Conservation (phyloP, 352 stramenopile genomes). For the Plasmopara viticola region DNA sequence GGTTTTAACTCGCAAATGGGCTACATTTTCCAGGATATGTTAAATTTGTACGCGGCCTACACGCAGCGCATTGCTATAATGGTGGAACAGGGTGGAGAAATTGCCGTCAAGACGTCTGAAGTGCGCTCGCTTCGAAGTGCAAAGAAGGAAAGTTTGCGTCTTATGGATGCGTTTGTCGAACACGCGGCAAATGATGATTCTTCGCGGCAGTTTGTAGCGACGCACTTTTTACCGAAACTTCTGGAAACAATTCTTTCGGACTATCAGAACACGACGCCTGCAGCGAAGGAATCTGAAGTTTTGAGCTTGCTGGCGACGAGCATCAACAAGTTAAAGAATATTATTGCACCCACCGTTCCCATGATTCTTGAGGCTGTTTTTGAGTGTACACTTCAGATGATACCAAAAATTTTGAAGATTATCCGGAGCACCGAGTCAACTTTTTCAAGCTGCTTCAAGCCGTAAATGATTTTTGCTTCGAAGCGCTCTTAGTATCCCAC, state of each 20-base stretch:
- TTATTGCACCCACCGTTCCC: slow-evolving; percentile 82
- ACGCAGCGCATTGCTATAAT: slow-evolving; percentile 93
- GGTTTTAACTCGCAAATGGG: slow-evolving; percentile 97
- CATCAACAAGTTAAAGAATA: slow-evolving; percentile 95
- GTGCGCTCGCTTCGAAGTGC: slow-evolving; percentile 91
- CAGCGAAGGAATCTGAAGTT: slow-evolving; percentile 88
- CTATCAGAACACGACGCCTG: slow-evolving; percentile 85
- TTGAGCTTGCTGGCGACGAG: slow-evolving; percentile 93
- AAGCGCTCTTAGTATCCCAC: slow-evolving; percentile 93
- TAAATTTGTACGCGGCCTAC: slow-evolving; percentile 99
- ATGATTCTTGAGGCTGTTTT: slow-evolving; percentile 97
- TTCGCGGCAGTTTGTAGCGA: slow-evolving; percentile 79
- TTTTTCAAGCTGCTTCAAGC: slow-evolving; percentile 98
- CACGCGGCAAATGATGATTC: slow-evolving; percentile 61
- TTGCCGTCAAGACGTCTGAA: slow-evolving; percentile 92
- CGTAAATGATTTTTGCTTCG: slow-evolving; percentile 95
- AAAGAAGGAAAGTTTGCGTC: slow-evolving; percentile 95
- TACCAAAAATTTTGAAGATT: slow-evolving; percentile 99
- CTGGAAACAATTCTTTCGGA: slow-evolving; percentile 95
- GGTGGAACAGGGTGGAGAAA: slow-evolving; percentile 88
- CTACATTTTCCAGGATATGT: slow-evolving; percentile 97
- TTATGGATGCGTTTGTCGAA: slow-evolving; percentile 96
- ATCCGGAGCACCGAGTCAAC: slow-evolving; percentile 96
- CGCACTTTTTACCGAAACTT: slow-evolving; percentile 94
- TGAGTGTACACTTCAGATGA: slow-evolving; percentile 99